Evolutionary conservation across 2,329 filamentous ascomycete genomes (phyloP), one percentile per base, ranked within the genome.

Genomic region (Colletotrichum orbiculare): DNA sequence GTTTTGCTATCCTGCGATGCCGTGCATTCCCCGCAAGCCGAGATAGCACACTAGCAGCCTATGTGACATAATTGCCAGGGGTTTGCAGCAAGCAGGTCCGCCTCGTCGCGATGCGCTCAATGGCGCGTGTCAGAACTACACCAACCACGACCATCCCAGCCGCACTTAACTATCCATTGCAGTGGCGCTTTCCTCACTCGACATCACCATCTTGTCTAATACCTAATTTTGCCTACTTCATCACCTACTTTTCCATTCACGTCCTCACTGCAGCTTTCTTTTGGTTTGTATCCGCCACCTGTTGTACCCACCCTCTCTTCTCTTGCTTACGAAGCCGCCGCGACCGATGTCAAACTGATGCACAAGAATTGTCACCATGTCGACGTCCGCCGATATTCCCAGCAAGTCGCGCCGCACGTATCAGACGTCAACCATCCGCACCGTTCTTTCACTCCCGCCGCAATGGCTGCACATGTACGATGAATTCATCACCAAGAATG

Each of bases 401-500:
- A 67, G 45, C 49, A 68, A 68, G 47, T 60, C 56, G 17, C 54
- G 64, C 13, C 58, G 54, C 11, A 66, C 66, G 42, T 50, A 67
- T 34, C 62, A 56, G 45, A 37, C 62, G 12, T 62, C 53, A 8
- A 47, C 63, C n/a, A 46, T 66, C 13, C 65, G 67, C 50, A 43
- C 61, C 8, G 55, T 85, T 67, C 79, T 90, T 52, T 82, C 86
- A 46, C 77, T 89, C 71, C 88, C 89, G 53, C 84, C 89, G 34
- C 84, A 84, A 77, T 92, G 87, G 88, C 81, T 93, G 57, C 80
- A 84, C 69, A 86, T 89, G 80, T 97, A 97, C 78, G 89, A 89
- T 73, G 90, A 96, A 69, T 97, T 98, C 80, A 95, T 99, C 81
- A 91, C 92, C 68, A 96, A 95, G 81, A 99, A 99, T 77, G 90